These are phyloP conservation scores for Syzygium oleosum DNA, from an alignment of 345 rosid species.

Conservation along the genomic window DNA sequence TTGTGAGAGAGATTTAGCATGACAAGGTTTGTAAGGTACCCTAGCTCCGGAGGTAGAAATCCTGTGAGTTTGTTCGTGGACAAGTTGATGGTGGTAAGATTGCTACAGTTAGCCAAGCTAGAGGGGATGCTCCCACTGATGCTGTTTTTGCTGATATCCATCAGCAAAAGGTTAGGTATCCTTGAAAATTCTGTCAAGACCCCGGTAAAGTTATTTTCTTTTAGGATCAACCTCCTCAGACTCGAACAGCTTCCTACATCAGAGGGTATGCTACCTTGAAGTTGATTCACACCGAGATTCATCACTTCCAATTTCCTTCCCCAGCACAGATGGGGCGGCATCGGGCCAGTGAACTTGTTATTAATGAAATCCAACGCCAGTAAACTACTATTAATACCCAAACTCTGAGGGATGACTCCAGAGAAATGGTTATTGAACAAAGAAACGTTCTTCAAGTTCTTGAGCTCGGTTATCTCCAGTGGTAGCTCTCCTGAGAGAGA, in stretches of 20 bases:
- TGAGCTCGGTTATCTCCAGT: constrained; percentile 48
- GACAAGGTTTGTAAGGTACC: constrained; percentile 35
- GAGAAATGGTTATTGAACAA: constrained; percentile 46
- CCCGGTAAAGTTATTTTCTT: constrained; percentile 42
- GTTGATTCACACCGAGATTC: constrained; percentile 50
- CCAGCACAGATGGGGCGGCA: constrained; percentile 67
- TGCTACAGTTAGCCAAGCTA: constrained; percentile 41
- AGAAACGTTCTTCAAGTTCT: constrained; percentile 34
- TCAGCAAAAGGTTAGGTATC: constrained; percentile 25
- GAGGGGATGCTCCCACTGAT: constrained; percentile 52
- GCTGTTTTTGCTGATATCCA: constrained; percentile 52
- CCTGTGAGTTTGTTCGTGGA: constrained; percentile 60
- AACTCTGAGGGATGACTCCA: constrained; percentile 49
- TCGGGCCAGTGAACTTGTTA: constrained; percentile 52
- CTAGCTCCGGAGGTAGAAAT: constrained; percentile 43
- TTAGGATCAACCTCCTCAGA: constrained; percentile 57
- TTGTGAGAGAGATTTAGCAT: constrained; percentile 49
- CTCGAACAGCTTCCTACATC: constrained; percentile 44
- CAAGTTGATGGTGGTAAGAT: constrained; percentile 39
- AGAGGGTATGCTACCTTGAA: constrained; percentile 53
- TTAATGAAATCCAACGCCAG: constrained; percentile 48
- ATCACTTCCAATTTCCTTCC: constrained; percentile 36
- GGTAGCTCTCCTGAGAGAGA: constrained; percentile 67
- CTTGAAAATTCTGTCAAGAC: constrained; percentile 48
- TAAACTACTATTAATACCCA: constrained; percentile 67